Evolutionary conservation across 1,284 basidiomycete genomes (phyloP).

Genomic region (Puccinia polysora): DNA sequence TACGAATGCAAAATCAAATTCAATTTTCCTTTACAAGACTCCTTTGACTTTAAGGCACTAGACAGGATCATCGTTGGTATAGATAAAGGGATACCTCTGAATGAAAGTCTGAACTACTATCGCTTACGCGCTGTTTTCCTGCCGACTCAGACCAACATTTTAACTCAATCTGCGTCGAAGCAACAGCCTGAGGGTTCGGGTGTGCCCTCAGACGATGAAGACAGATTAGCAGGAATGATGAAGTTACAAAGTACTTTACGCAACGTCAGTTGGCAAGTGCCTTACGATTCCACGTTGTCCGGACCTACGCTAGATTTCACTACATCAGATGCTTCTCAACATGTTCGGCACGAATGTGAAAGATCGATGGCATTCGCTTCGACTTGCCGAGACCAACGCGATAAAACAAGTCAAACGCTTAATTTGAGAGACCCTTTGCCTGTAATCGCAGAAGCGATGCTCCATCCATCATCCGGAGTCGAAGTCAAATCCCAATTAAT

Average conservation of each 20-base stretch:
- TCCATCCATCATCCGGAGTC: conserved; percentile 39
- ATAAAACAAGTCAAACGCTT: conserved; percentile 20
- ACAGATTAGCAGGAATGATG: conserved; percentile 83
- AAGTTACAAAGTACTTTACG: conserved; percentile 71
- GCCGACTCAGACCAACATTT: conserved; percentile 64
- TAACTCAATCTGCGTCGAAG: conserved; percentile 54
- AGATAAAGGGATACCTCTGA: conserved; percentile 34
- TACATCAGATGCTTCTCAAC: conserved; percentile 28
- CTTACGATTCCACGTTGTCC: conserved; percentile 16
- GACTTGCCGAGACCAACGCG: conserved; percentile 16
- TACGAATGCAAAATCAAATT: conserved; percentile 25
- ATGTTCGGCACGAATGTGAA: conserved; percentile 39
- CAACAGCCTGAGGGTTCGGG: conserved; percentile 55
- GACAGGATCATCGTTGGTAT: conserved; percentile 42
- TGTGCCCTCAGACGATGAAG: conserved; percentile 58
- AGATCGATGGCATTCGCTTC: conserved; percentile 23
- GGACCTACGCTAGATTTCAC: conserved; percentile 38
- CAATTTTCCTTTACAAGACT: conserved; percentile 27
- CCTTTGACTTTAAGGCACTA: conserved; percentile 32
- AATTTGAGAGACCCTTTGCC: conserved; percentile 28
- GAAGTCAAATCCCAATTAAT: conserved; percentile 36
- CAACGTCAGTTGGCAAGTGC: conserved; percentile 58
- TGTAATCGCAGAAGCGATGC: conserved; percentile 41
- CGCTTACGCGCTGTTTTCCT: conserved; percentile 91
- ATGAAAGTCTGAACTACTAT: conserved; percentile 73